A percentile compares a stretch with the other conserved stretches of the same genome.
These are phyloP conservation scores for Oehlia diaphana DNA, from an alignment of 192 early-diverging fungal species.

Conservation along the genomic window DNA sequence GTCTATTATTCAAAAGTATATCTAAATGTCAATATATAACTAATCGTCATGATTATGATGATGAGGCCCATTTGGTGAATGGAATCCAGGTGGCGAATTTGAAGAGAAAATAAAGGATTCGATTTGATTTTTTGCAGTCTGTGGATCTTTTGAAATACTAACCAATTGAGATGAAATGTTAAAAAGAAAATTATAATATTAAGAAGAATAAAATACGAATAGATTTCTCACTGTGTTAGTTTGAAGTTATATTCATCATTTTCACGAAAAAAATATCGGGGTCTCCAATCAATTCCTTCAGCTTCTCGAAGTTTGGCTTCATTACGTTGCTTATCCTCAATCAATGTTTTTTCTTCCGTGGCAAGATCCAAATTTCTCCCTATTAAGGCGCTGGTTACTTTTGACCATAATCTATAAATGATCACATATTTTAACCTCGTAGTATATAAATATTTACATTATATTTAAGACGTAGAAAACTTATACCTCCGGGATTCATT, in stretches of 20 bases:
- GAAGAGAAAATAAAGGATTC: constrained; percentile 33
- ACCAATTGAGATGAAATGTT: not conserved
- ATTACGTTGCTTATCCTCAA: constrained; percentile 75
- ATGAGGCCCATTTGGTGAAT: constrained; percentile 17
- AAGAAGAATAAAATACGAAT: not conserved
- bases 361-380: constrained; percentile 67
- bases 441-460: not conserved
- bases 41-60: constrained; percentile 7
- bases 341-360: constrained; percentile 64
- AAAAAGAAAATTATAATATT: too few relatives aligned
- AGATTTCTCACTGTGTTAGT: constrained; percentile 35
- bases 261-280: constrained; percentile 62
- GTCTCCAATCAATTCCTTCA: constrained; percentile 51
- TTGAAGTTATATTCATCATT: constrained; percentile 47
- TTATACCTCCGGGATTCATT: constrained; percentile 78
- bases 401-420: constrained; percentile 60
- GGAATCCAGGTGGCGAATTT: constrained; percentile 14
- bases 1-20: not conserved
- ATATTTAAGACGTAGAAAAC: not conserved
- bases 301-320: constrained; percentile 55
- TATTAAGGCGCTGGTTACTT: constrained; percentile 69
- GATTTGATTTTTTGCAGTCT: constrained; percentile 39
- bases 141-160: constrained; percentile 40
- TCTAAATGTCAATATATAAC: not conserved
- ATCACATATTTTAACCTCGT: constrained; percentile 1